phyloP scores from a whole-genome alignment of 2,329 filamentous ascomycete species.

The Exophiala spinifera region DNA sequence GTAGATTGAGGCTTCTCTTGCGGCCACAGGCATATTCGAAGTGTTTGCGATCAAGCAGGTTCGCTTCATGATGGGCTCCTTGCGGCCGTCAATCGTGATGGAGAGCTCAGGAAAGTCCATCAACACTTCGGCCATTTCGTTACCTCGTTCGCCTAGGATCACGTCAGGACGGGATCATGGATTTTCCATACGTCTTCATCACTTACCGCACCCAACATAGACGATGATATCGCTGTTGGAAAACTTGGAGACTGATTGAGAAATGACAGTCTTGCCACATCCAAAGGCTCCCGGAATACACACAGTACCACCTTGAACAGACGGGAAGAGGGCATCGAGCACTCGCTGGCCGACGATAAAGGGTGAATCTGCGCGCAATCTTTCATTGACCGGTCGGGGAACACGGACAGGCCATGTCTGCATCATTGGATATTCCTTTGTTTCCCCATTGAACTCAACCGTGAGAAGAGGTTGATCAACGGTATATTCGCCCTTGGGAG shows the following conservation, averaged over 20 bases:
- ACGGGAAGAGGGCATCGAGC: constrained; percentile 90
- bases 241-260: constrained; percentile 97
- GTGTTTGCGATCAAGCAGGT: constrained; percentile 98
- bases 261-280: constrained; percentile 99
- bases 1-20: constrained; percentile 97
- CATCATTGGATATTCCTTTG: constrained; percentile 96
- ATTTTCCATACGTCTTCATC: no score
- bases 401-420: constrained; percentile 98
- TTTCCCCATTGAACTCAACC: constrained; percentile 95
- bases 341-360: constrained; percentile 97
- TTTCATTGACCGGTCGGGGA: constrained; percentile 86
- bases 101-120: constrained; percentile 99
- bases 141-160: constrained; percentile 75
- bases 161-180: no score
- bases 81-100: constrained; percentile 88
- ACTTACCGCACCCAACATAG: constrained; percentile 67
- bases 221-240: constrained; percentile 99
- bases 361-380: constrained; percentile 80
- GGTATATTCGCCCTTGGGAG: constrained; percentile 86
- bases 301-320: constrained; percentile 94
- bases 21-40: constrained; percentile 99
- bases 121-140: constrained; percentile 99
- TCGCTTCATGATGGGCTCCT: constrained; percentile 99
- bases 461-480: constrained; percentile 92
- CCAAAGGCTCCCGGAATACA: constrained; percentile 98